Evolutionary conservation across 148 eudicot species (phyloP).

Genomic region (Persicaria tinctoria): DNA sequence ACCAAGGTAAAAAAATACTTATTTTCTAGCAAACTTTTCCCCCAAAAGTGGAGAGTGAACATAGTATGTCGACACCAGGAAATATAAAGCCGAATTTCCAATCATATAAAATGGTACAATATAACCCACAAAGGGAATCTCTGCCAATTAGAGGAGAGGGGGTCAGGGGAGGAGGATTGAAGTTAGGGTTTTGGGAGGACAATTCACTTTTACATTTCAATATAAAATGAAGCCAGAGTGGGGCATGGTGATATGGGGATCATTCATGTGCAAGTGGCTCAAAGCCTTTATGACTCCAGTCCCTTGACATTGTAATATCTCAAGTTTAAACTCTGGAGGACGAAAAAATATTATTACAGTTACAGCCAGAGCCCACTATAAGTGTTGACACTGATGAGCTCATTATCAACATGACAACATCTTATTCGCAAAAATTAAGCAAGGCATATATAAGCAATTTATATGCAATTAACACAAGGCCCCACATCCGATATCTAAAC

Average conservation of each 20-base stretch:
- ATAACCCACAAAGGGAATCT: neutral
- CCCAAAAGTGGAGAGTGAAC: conserved; percentile 7
- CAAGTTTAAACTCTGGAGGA: neutral
- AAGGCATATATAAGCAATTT: too few relatives aligned
- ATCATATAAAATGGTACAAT: neutral
- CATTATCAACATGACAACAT: too few relatives aligned
- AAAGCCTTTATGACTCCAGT: conserved; percentile 3
- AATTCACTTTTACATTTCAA: neutral
- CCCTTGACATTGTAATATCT: neutral
- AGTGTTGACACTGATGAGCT: neutral
- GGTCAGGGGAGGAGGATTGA: neutral
- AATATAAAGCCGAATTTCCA: neutral
- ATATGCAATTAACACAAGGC: too few relatives aligned
- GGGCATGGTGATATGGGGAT: neutral
- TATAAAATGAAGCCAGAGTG: neutral
- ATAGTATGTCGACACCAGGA: conserved; percentile 5
- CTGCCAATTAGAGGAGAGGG: neutral
- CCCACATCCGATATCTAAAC: too few relatives aligned
- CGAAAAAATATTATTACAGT: neutral
- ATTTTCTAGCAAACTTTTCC: neutral
- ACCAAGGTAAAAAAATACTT: neutral
- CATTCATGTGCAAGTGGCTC: neutral
- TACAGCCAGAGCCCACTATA: neutral
- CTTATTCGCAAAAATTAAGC: too few relatives aligned
- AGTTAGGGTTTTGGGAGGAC: conserved; percentile 12